These are phyloP conservation scores for Musa troglodytarum DNA, from an alignment of 176 grass and related monocot genomes.

Conservation along the genomic window DNA sequence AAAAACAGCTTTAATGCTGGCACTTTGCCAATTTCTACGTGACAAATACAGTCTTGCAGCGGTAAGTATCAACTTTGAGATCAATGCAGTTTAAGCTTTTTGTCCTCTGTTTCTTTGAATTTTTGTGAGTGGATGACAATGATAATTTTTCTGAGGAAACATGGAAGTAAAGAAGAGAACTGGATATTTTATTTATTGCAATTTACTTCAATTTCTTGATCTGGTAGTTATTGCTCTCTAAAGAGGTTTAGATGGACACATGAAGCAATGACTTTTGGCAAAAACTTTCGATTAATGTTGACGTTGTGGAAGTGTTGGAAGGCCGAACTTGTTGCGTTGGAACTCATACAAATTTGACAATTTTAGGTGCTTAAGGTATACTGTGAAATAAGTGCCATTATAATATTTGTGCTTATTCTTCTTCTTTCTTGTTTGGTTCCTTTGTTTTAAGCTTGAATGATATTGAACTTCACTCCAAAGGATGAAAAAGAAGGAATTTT, in stretches of 20 bases:
- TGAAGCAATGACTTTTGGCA: not conserved
- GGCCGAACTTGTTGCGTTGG: not conserved
- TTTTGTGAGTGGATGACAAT: not conserved
- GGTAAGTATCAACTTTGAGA: conserved; percentile 34
- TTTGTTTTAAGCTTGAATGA: not conserved
- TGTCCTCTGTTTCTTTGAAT: not conserved
- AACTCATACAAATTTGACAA: not conserved
- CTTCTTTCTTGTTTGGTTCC: not conserved
- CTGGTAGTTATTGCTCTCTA: not conserved
- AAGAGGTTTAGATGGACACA: not conserved
- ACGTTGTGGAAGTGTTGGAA: not conserved
- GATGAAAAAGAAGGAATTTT: too few relatives aligned
- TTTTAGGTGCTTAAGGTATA: too few relatives aligned
- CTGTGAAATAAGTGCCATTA: too few relatives aligned
- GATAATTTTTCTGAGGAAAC: not conserved
- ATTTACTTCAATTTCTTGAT: not conserved
- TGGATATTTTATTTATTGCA: not conserved
- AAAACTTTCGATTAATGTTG: not conserved
- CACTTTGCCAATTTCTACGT: conserved; percentile 61
- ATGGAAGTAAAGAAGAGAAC: not conserved
- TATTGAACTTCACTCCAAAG: too few relatives aligned
- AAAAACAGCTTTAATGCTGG: conserved; percentile 95
- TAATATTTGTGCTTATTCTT: too few relatives aligned
- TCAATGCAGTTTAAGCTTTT: not conserved
- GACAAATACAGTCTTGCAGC: conserved; percentile 96